Evolutionary conservation across 192 early-diverging fungal genomes (phyloP), one percentile per base, ranked within the genome.

Genomic region (Gamsiella multidivaricata): DNA sequence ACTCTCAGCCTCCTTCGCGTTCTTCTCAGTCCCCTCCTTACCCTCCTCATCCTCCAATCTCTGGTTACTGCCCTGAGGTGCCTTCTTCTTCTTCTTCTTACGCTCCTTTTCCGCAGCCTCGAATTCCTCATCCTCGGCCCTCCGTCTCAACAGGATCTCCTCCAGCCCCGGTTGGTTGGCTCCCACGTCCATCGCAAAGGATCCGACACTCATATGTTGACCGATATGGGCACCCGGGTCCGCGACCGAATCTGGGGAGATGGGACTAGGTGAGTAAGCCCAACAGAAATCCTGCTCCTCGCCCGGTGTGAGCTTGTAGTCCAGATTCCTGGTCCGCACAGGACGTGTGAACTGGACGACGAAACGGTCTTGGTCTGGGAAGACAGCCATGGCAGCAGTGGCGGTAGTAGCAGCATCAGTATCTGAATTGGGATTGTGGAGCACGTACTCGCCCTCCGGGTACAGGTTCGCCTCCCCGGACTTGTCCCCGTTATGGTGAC

Each of bases 341-440:
- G 73, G 73, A 10, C 73, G 73, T 1, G 73, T 78, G 46, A 78
- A 78, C 31, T 78, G 73, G 31, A 78, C 73, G 26, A 78, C 57
- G 29, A 78, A 78, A 18, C 25, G 39, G 0, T 54, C 20, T 22
- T 18, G 11, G 10, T 78, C 53, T 6, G 73, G 65, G 34, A 78
- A 67, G 17, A 68, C 18, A n/a, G 22, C 43, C 18, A 28, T 42
- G 20, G 62, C 36, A 3, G 34, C 18, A 22, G 26, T 28, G 28
- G 20, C 37, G 14, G 39, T 42, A 14, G 62, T 28, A 3, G 34
- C 18, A 22, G 26, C 28, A 20, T 12, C 37, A 8, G 39, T 29
- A 17, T n/a, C 53, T 1, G 25, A 22, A 29, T 36, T 23, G 1
- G 49, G 23, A 46, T 78, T 78, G 39, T 78, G 73, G 1, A 78